These are phyloP conservation scores for Gracilaria caudata DNA, from an alignment of 23 red algal species.

Conservation along the genomic window DNA sequence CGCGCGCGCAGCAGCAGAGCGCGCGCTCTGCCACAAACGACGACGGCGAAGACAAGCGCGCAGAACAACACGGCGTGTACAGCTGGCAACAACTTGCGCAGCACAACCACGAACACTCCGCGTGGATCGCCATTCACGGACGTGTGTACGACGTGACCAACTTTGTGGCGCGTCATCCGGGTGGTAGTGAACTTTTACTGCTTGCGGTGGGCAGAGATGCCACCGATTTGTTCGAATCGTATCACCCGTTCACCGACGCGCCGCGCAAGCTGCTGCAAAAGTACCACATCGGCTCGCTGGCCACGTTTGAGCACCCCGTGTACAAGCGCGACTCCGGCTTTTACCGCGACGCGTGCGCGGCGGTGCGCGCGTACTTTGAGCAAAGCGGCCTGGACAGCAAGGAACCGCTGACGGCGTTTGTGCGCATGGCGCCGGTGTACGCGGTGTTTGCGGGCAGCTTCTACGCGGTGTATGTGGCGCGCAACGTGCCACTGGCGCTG, in stretches of 20 bases:
- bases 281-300: conserved; percentile 64
- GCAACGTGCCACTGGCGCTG: conserved; percentile 18
- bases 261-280: conserved; percentile 45
- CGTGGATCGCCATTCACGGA: conserved; percentile 86
- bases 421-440: conserved; percentile 81
- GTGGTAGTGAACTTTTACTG: conserved; percentile 81
- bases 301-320: conserved; percentile 76
- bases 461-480: conserved; percentile 35
- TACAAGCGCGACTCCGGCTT: conserved; percentile 82
- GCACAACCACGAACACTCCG: conserved; percentile 76
- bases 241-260: conserved; percentile 72
- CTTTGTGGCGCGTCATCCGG: conserved; percentile 88
- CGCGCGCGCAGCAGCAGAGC: not conserved
- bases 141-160: conserved; percentile 87
- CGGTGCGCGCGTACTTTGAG: conserved; percentile 58
- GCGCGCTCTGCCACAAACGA: no score
- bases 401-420: conserved; percentile 28
- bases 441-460: conserved; percentile 25
- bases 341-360: conserved; percentile 51
- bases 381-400: conserved; percentile 24
- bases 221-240: conserved; percentile 79
- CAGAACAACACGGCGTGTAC: no score
- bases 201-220: conserved; percentile 75
- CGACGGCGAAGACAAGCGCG: no score
- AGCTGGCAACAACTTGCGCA: conserved; percentile 83